A percentile compares a stretch with the other conserved stretches of the same genome.
Evolutionary conservation across 208 protist species (phyloP).

Genomic region (Lotmaria passim): DNA sequence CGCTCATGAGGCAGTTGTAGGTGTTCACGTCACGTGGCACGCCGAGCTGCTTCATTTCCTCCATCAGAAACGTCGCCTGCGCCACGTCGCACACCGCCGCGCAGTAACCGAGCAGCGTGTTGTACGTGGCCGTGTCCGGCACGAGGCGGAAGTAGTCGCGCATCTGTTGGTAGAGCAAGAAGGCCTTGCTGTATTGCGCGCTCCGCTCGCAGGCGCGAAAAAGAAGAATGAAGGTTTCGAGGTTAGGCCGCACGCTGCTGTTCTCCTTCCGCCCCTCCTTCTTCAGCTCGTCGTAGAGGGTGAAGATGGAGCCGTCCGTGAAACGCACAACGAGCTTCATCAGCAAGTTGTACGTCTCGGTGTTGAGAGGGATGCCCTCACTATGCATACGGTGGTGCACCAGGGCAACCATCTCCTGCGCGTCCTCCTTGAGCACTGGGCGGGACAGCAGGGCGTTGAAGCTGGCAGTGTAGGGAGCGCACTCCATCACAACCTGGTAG

Average conservation of each 20-base stretch:
- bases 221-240: conserved; percentile 82
- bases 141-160: conserved; percentile 68
- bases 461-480: conserved; percentile 86
- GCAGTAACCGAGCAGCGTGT: conserved; percentile 91
- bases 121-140: conserved; percentile 85
- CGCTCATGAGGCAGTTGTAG: conserved; percentile 93
- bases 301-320: conserved; percentile 78
- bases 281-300: conserved; percentile 89
- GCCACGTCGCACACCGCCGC: conserved; percentile 84
- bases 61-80: conserved; percentile 87
- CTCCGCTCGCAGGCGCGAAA: conserved; percentile 90
- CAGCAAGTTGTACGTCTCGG: conserved; percentile 89
- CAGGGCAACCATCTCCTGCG: conserved; percentile 65
- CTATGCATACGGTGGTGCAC: conserved; percentile 85
- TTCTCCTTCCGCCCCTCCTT: conserved; percentile 64
- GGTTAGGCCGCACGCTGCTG: conserved; percentile 68
- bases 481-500: conserved; percentile 65
- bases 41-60: conserved; percentile 87
- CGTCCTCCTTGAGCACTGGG: conserved; percentile 50
- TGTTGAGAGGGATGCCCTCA: conserved; percentile 87
- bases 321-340: conserved; percentile 85
- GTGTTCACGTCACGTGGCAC: conserved; percentile 84
- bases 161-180: conserved; percentile 89
- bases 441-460: conserved; percentile 86
- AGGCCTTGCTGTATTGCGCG: conserved; percentile 79